These are phyloP conservation scores for Russula earlei DNA, from an alignment of 768 basidiomycete species.

Conservation along the genomic window DNA sequence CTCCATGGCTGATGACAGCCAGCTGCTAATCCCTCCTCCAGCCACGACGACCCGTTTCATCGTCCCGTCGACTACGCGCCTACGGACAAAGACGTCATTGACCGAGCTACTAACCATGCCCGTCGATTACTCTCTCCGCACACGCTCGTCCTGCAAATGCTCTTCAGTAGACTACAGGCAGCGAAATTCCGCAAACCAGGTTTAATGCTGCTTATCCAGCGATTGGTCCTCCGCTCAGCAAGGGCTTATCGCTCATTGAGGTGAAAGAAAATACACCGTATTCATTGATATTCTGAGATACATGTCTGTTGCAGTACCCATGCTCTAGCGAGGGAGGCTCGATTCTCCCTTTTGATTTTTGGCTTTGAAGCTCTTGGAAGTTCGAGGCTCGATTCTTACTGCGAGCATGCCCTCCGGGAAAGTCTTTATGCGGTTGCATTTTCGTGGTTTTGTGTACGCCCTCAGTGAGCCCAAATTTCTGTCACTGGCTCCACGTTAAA, in stretches of 20 bases:
- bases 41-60: slow-evolving; percentile 82
- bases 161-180: slow-evolving; percentile 88
- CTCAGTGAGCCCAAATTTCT: slow-evolving; percentile 53
- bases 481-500: background rate
- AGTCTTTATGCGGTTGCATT: slow-evolving; percentile 72
- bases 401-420: slow-evolving; percentile 69
- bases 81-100: slow-evolving; percentile 77
- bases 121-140: slow-evolving; percentile 76
- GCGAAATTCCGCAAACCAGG: slow-evolving; percentile 80
- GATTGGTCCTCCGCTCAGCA: slow-evolving; percentile 76
- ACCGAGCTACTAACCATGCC: slow-evolving; percentile 59
- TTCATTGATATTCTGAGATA: background rate
- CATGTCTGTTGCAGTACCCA: slow-evolving; percentile 54
- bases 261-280: slow-evolving; percentile 30
- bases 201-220: slow-evolving; percentile 78
- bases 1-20: background rate
- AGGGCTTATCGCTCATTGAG: slow-evolving; percentile 63
- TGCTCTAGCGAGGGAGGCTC: slow-evolving; percentile 79
- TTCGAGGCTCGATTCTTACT: slow-evolving; percentile 72
- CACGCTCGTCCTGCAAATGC: slow-evolving; percentile 71
- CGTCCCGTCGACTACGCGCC: slow-evolving; percentile 83
- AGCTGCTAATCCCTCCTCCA: slow-evolving; percentile 27
- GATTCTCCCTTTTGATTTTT: slow-evolving; percentile 86
- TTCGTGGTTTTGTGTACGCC: slow-evolving; percentile 88
- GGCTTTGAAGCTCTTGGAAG: slow-evolving; percentile 89